These are phyloP conservation scores for Sordariomycetes sp. DNA, from an alignment of 2,329 filamentous ascomycete species.

Conservation along the genomic window DNA sequence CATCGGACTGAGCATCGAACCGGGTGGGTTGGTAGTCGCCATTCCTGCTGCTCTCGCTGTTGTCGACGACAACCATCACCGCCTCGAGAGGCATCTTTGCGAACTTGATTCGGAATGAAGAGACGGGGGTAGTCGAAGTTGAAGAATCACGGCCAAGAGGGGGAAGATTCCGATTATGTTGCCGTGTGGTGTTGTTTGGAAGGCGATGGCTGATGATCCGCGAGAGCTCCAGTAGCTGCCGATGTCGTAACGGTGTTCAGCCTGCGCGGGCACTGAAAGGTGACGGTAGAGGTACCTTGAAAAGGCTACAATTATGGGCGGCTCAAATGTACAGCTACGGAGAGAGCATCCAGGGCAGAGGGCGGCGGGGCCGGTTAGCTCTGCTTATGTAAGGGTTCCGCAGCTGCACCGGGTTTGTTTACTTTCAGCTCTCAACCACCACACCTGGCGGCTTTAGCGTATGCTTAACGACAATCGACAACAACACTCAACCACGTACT, in stretches of 20 bases:
- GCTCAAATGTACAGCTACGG: too few species aligned
- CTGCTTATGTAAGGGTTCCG: slow-evolving; percentile 7
- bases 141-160: neutral
- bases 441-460: too few species aligned
- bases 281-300: neutral
- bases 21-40: slow-evolving; percentile 86
- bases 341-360: too few species aligned
- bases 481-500: too few species aligned
- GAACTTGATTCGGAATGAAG: slow-evolving; percentile 12
- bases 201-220: slow-evolving; percentile 12
- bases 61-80: slow-evolving; percentile 99
- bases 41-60: slow-evolving; percentile 97
- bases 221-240: neutral
- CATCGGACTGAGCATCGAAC: slow-evolving; percentile 94
- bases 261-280: slow-evolving; percentile 26
- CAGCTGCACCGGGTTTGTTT: slow-evolving; percentile 11
- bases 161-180: too few species aligned
- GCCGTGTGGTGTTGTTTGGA: neutral
- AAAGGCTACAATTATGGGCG: too few species aligned
- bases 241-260: slow-evolving; percentile 36
- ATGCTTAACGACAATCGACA: too few species aligned
- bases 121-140: neutral
- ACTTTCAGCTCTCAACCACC: too few species aligned
- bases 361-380: too few species aligned
- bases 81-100: slow-evolving; percentile 94